Evolutionary conservation across 78 protist genomes (phyloP), one percentile per base, ranked within the genome.

Genomic region (Speleostelium caveatum): DNA sequence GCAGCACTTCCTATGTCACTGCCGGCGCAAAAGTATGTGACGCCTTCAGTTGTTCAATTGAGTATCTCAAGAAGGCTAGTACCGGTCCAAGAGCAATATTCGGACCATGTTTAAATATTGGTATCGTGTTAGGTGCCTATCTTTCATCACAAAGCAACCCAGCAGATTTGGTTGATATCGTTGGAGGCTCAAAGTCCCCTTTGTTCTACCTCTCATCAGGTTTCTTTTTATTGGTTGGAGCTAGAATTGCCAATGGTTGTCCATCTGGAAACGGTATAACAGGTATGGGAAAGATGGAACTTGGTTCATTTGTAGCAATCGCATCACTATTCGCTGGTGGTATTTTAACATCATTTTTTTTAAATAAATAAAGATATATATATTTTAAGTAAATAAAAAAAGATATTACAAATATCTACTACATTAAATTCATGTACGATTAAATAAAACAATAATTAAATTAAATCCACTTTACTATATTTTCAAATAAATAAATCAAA

Each of bases 241-340:
- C 87, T 38, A 39, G 94, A 42, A 16, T 88, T 10, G 83, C 74
- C 10, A 71, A 78, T 66, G 94, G 94, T 28, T 76, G 94, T 14
- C 60, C 87, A 22, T 39, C 74, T 17, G 86, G 87, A 16, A 72
- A 67, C 53, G 94, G 94, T 8, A 30, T 88, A 14, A 75, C 86
- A 17, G 75, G 78, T 1, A 67, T 88, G 83, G 80, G 72, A 3
- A 88, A 69, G 49, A 36, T 62, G 75, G 78, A 72, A 63, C 7
- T 73, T 55, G 59, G 80, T 28, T 73, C 86, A 26, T 66, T 87
- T 32, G n/a, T 74, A 21, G n/a, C 93, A 17, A 63, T 87, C 6
- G 93, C 93, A 4, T n/a, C 75, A 30, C 16, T 71, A 24, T 87
- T 87, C 45, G 93, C 45, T 12, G 86, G 93, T 32, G 93, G 93